phyloP scores from a whole-genome alignment of 2,329 filamentous ascomycete species.

The Mycosphaerella arachidis region DNA sequence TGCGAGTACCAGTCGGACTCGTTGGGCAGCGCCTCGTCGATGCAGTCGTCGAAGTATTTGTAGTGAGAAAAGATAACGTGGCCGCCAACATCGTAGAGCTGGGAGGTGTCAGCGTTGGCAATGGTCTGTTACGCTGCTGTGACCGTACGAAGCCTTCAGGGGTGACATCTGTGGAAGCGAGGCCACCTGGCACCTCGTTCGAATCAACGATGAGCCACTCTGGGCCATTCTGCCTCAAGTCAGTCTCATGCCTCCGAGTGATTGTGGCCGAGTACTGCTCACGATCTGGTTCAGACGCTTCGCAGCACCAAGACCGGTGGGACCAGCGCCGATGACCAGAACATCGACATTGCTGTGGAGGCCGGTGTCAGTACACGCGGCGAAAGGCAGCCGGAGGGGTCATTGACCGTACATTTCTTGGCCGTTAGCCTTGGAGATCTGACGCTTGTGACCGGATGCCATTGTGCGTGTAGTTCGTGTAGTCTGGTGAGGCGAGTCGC shows the following conservation, averaged over 20 bases:
- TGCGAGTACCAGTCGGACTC: constrained; percentile 95
- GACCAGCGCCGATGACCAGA: constrained; percentile 95
- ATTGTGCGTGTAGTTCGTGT: constrained; percentile 2
- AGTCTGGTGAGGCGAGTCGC: background rate
- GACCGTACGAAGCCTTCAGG: constrained; percentile 91
- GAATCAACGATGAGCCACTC: constrained; percentile 97
- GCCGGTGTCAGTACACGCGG: background rate
- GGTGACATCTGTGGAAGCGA: constrained; percentile 91
- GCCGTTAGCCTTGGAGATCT: constrained; percentile 33
- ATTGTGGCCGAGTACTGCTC: constrained; percentile 33
- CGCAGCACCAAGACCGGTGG: constrained; percentile 93
- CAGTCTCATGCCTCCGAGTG: constrained; percentile 1
- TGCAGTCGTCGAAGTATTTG: constrained; percentile 99
- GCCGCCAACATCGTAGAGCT: constrained; percentile 98
- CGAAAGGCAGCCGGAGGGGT: background rate
- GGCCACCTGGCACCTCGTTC: constrained; percentile 86
- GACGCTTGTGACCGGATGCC: constrained; percentile 26
- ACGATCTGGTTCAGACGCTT: constrained; percentile 98
- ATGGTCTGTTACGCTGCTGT: background rate
- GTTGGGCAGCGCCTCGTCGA: constrained; percentile 92
- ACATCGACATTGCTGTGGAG: constrained; percentile 78
- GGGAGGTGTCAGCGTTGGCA: constrained; percentile 16
- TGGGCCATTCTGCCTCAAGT: constrained; percentile 64
- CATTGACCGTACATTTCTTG: constrained; percentile 28
- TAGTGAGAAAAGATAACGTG: constrained; percentile 99